These are phyloP conservation scores for Clitopilus hobsonii DNA, from an alignment of 768 basidiomycete genomes.

Conservation along the genomic window DNA sequence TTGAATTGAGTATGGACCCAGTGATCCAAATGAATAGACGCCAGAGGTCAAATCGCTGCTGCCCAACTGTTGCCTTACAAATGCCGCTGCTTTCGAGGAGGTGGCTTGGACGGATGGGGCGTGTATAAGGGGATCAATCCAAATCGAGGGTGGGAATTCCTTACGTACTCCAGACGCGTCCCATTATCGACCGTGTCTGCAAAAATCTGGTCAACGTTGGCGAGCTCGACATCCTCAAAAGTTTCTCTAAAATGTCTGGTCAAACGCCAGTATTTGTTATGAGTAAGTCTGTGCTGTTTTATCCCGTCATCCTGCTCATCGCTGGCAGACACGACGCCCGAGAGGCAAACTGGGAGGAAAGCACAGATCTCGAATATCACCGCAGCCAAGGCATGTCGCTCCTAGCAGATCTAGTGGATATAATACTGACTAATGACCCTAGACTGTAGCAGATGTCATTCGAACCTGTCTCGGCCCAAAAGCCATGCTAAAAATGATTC, in stretches of 20 bases:
- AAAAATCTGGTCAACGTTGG: constrained; percentile 1
- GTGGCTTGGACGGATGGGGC: not conserved
- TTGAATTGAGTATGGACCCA: not conserved
- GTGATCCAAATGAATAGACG: not conserved
- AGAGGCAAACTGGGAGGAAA: constrained; percentile 90
- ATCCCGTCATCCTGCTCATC: not conserved
- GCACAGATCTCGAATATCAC: constrained; percentile 97
- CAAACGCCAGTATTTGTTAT: constrained; percentile 10
- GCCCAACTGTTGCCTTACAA: not conserved
- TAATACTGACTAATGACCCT: constrained; percentile 6
- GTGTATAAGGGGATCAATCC: not conserved
- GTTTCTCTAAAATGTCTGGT: constrained; percentile 3
- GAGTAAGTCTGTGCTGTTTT: not conserved
- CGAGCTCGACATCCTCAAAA: not conserved
- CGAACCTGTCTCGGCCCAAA: constrained; percentile 96
- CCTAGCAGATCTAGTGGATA: not conserved
- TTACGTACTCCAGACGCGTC: constrained; percentile 1
- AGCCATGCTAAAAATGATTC: constrained; percentile 99
- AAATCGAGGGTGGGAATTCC: not conserved
- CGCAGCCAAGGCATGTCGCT: constrained; percentile 79
- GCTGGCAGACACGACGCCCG: constrained; percentile 80
- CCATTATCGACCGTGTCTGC: not conserved
- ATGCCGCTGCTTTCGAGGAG: not conserved
- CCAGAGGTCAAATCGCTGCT: not conserved
- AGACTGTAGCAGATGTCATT: constrained; percentile 98